Conservation (phyloP, 2,329 filamentous ascomycete species). For the Xylaria multiplex region DNA sequence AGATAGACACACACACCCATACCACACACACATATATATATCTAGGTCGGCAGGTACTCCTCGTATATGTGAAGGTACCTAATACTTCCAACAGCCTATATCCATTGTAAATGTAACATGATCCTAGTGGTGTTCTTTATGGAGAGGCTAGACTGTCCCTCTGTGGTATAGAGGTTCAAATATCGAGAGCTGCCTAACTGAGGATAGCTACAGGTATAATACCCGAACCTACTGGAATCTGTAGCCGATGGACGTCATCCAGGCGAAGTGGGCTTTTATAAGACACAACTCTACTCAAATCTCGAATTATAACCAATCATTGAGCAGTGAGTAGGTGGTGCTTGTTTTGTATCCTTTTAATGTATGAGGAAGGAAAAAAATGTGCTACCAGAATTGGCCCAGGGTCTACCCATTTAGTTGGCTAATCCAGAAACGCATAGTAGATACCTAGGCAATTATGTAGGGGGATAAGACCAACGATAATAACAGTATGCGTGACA, state of each 20-base stretch:
- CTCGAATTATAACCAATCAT: background rate
- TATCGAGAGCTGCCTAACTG: too few species aligned
- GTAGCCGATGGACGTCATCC: background rate
- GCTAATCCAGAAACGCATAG: slow-evolving; percentile 22
- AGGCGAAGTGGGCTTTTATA: background rate
- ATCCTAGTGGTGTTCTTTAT: background rate
- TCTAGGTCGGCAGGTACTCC: too few species aligned
- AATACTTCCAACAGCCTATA: too few species aligned
- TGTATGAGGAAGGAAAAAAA: slow-evolving; percentile 12
- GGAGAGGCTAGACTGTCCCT: background rate
- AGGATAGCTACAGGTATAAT: background rate
- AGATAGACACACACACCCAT: too few species aligned
- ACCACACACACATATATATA: too few species aligned
- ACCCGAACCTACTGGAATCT: background rate
- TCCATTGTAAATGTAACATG: too few species aligned
- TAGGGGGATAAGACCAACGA: slow-evolving; percentile 29
- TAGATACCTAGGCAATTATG: slow-evolving; percentile 31
- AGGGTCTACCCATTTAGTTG: slow-evolving; percentile 16
- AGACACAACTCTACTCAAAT: background rate
- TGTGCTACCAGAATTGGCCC: slow-evolving; percentile 13
- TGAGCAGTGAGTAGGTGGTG: background rate
- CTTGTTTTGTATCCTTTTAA: background rate
- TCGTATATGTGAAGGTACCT: too few species aligned
- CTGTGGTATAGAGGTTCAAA: background rate
- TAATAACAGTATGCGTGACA: slow-evolving; percentile 21